Evolutionary conservation across 495 filamentous ascomycete species (phyloP).

Genomic region (Tuber microsphaerosporum): DNA sequence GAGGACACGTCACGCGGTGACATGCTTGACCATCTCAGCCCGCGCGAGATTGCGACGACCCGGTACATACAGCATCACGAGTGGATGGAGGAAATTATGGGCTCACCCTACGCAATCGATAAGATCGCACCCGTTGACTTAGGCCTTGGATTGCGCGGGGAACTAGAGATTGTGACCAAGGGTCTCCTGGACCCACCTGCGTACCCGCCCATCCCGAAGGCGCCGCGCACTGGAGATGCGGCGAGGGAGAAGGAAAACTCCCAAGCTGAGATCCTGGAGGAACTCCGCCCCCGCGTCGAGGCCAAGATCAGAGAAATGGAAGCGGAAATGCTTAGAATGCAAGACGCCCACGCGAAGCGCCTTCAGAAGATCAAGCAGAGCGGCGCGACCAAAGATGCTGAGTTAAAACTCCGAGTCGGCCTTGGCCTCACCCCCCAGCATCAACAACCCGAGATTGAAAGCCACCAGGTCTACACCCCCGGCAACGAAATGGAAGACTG

Average conservation of each 20-base stretch:
- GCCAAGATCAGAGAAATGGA: slow-evolving; percentile 59
- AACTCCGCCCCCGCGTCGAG: slow-evolving; percentile 67
- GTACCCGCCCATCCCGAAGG: slow-evolving; percentile 53
- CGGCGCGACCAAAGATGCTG: slow-evolving; percentile 57
- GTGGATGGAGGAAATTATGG: slow-evolving; percentile 97
- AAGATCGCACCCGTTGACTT: slow-evolving; percentile 84
- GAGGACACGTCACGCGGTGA: slow-evolving; percentile 82
- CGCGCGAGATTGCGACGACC: slow-evolving; percentile 74
- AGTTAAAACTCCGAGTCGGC: slow-evolving; percentile 53
- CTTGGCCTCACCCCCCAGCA: slow-evolving; percentile 11
- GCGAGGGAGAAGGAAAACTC: slow-evolving; percentile 51
- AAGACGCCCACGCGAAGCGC: slow-evolving; percentile 63
- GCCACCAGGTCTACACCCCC: neutral
- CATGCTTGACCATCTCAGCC: slow-evolving; percentile 75
- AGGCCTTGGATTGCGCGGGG: slow-evolving; percentile 76
- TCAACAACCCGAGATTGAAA: neutral
- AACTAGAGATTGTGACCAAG: slow-evolving; percentile 70
- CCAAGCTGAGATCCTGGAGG: slow-evolving; percentile 56
- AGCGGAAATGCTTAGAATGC: slow-evolving; percentile 75
- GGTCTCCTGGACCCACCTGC: slow-evolving; percentile 59
- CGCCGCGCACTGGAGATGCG: slow-evolving; percentile 42
- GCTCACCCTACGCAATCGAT: slow-evolving; percentile 70
- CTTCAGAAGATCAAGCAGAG: slow-evolving; percentile 67
- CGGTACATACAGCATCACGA: slow-evolving; percentile 92
- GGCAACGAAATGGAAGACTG: slow-evolving; percentile 6